Percentiles rank a stretch among this genome's conserved stretches.
These are phyloP conservation scores for Cordia subcordata DNA, from an alignment of 257 asterid genomes.

Conservation along the genomic window DNA sequence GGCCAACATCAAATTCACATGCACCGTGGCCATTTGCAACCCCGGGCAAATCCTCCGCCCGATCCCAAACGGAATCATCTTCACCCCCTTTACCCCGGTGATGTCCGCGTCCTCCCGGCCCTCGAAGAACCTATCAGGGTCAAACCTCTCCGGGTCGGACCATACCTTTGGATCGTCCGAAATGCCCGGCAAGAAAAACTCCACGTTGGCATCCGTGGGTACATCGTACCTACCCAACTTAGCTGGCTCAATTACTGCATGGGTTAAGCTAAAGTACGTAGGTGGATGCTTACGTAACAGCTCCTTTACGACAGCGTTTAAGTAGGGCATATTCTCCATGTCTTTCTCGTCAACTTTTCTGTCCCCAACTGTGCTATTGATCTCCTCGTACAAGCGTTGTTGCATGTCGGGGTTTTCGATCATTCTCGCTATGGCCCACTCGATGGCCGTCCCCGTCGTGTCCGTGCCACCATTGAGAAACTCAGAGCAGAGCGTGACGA, in stretches of 20 bases:
- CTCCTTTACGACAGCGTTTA: conserved; percentile 75
- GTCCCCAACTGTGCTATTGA: conserved; percentile 43
- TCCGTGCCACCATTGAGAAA: conserved; percentile 91
- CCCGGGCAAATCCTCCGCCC: conserved; percentile 98
- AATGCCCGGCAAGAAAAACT: conserved; percentile 52
- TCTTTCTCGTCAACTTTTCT: conserved; percentile 66
- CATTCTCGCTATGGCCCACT: conserved; percentile 79
- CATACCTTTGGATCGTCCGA: conserved; percentile 75
- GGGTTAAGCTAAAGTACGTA: conserved; percentile 63
- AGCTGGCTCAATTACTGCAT: conserved; percentile 67
- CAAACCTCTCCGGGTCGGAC: conserved; percentile 67
- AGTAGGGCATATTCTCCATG: conserved; percentile 65
- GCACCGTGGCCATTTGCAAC: conserved; percentile 72
- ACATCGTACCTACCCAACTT: conserved; percentile 74
- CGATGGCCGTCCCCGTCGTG: conserved; percentile 85
- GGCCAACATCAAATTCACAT: conserved; percentile 67
- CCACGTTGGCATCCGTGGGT: conserved; percentile 62
- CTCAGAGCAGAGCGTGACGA: conserved; percentile 78
- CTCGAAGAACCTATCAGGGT: conserved; percentile 67
- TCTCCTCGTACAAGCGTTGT: conserved; percentile 53
- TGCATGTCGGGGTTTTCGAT: conserved; percentile 70
- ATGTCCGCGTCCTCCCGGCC: conserved; percentile 79
- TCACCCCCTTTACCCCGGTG: conserved; percentile 66
- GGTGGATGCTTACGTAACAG: conserved; percentile 86
- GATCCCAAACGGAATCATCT: conserved; percentile 81